phyloP scores from a whole-genome alignment of 1,284 basidiomycete genomes.

The Dichomitus squalens region DNA sequence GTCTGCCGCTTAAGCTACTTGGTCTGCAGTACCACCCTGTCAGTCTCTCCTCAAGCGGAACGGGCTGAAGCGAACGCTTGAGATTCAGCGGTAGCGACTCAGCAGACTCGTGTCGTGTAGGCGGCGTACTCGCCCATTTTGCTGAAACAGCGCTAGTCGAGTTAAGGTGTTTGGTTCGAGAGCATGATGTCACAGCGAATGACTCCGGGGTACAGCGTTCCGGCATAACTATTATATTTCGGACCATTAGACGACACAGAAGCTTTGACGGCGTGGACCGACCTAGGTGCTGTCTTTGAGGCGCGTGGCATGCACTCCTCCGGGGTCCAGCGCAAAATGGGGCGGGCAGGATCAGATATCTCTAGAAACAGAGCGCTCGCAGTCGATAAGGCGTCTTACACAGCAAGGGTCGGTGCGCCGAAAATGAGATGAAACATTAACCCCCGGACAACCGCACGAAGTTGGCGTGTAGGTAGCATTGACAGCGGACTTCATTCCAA shows the following conservation, averaged over 20 bases:
- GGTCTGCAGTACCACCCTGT: too few species aligned
- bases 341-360: background rate
- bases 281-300: conserved; percentile 1
- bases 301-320: background rate
- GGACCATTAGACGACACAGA: conserved; percentile 1
- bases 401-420: conserved; percentile 9
- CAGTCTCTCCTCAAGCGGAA: background rate
- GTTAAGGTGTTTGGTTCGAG: background rate
- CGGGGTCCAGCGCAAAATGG: background rate
- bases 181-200: background rate
- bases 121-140: background rate
- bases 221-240: background rate
- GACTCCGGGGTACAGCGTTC: background rate
- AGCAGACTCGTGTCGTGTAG: background rate
- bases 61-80: background rate
- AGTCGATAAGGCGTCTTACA: background rate
- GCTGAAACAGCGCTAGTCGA: background rate
- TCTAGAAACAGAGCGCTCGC: too few species aligned
- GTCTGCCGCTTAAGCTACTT: too few species aligned
- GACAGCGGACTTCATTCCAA: background rate
- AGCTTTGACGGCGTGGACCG: background rate
- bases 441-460: conserved; percentile 6
- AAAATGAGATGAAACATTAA: conserved; percentile 13
- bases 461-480: conserved; percentile 8
- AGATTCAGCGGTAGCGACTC: background rate